Conservation (phyloP, 352 stramenopile genomes). For the Globisporangium heterothallicum region DNA sequence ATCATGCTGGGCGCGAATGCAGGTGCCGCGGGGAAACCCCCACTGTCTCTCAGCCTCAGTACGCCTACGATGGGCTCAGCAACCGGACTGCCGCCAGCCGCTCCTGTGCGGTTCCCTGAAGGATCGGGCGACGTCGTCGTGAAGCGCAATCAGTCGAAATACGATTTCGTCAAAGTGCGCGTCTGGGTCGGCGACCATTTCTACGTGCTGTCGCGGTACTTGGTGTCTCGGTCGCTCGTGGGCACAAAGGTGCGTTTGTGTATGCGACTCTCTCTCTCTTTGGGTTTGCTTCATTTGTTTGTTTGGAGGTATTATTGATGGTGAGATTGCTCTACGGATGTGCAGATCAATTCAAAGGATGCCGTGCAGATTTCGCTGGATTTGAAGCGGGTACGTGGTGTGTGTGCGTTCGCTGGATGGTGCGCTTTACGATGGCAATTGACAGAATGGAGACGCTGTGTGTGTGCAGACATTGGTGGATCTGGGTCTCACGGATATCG, state of each 20-base stretch:
- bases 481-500: constrained; percentile 78
- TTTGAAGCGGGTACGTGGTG: constrained; percentile 62
- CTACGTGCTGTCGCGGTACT: constrained; percentile 84
- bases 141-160: constrained; percentile 87
- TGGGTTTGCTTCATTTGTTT: too few species aligned
- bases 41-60: constrained; percentile 3
- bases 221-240: constrained; percentile 79
- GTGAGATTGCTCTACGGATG: not conserved
- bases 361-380: constrained; percentile 86
- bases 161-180: constrained; percentile 88
- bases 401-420: not conserved
- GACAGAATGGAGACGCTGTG: not conserved
- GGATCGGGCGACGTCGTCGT: constrained; percentile 36
- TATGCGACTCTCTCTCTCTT: too few species aligned
- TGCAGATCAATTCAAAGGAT: constrained; percentile 76
- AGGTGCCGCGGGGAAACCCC: constrained; percentile 2
- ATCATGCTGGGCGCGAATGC: too few species aligned
- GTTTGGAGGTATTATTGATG: too few species aligned
- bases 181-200: constrained; percentile 88
- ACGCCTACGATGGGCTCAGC: not conserved
- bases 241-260: constrained; percentile 69
- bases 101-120: constrained; percentile 13
- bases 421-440: not conserved
- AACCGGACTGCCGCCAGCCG: not conserved
- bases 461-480: constrained; percentile 71